Evolutionary conservation across 2,329 filamentous ascomycete genomes (phyloP).

Genomic region (Xylariaceae sp.): DNA sequence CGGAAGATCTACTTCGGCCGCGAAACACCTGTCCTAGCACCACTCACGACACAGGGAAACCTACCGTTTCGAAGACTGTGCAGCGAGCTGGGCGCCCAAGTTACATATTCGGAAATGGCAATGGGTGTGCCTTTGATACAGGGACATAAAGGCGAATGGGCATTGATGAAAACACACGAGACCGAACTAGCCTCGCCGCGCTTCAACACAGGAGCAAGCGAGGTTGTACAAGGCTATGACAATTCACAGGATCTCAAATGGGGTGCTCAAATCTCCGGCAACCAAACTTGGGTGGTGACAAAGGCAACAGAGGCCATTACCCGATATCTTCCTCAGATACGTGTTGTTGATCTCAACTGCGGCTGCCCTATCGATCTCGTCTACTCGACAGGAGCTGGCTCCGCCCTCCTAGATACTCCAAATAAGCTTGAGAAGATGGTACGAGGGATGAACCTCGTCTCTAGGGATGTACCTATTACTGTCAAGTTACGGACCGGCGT

Average conservation of each 20-base stretch:
- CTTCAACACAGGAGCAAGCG: conserved; percentile 49
- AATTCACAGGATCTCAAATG: conserved; percentile 81
- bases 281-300: conserved; percentile 84
- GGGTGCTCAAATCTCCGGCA: conserved; percentile 87
- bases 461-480: conserved; percentile 84
- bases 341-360: conserved; percentile 92
- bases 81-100: conserved; percentile 80
- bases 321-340: conserved; percentile 72
- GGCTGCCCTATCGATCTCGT: conserved; percentile 96
- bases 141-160: conserved; percentile 90
- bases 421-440: conserved; percentile 92
- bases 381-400: conserved; percentile 82
- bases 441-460: conserved; percentile 92
- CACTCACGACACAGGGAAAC: conserved; percentile 94
- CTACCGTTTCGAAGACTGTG: conserved; percentile 90
- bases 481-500: conserved; percentile 94
- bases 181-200: conserved; percentile 72
- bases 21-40: conserved; percentile 90
- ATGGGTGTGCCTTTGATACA: conserved; percentile 86
- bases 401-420: conserved; percentile 82
- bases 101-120: conserved; percentile 98
- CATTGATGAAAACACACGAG: conserved; percentile 86
- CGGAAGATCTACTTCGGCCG: conserved; percentile 87
- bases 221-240: conserved; percentile 72
- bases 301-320: conserved; percentile 83